Evolutionary conservation across 2,329 filamentous ascomycete genomes (phyloP).

Genomic region (Stromatinia cepivora): DNA sequence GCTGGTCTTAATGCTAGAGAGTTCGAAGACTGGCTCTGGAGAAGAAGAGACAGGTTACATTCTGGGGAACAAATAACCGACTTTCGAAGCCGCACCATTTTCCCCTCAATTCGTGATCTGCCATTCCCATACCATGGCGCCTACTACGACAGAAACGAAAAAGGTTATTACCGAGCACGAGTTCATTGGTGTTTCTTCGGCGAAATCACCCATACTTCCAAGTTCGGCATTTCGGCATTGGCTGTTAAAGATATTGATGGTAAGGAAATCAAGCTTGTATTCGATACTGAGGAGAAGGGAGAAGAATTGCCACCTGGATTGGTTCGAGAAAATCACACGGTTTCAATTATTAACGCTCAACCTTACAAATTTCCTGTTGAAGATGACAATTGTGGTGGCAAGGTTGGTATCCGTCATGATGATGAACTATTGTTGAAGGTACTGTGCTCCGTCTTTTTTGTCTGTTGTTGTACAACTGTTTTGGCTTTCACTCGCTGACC

Average conservation of each 20-base stretch:
- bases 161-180: constrained; percentile 17
- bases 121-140: constrained; percentile 26
- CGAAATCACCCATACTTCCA: constrained; percentile 29
- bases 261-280: constrained; percentile 35
- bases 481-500: neutral
- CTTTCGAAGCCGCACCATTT: constrained; percentile 32
- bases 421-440: constrained; percentile 31
- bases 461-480: neutral
- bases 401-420: constrained; percentile 29
- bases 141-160: constrained; percentile 29
- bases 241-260: constrained; percentile 36
- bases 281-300: constrained; percentile 37
- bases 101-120: constrained; percentile 29
- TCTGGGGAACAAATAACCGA: constrained; percentile 22
- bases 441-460: neutral
- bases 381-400: neutral
- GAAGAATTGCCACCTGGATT: constrained; percentile 33
- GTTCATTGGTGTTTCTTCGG: constrained; percentile 33
- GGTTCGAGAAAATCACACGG: constrained; percentile 28
- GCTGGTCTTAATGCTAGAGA: constrained; percentile 22
- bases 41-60: constrained; percentile 28
- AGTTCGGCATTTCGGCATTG: constrained; percentile 34
- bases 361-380: constrained; percentile 24
- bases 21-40: constrained; percentile 35
- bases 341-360: constrained; percentile 32